These are phyloP conservation scores for Trametes coccinea DNA, from an alignment of 768 basidiomycete species.

Conservation along the genomic window DNA sequence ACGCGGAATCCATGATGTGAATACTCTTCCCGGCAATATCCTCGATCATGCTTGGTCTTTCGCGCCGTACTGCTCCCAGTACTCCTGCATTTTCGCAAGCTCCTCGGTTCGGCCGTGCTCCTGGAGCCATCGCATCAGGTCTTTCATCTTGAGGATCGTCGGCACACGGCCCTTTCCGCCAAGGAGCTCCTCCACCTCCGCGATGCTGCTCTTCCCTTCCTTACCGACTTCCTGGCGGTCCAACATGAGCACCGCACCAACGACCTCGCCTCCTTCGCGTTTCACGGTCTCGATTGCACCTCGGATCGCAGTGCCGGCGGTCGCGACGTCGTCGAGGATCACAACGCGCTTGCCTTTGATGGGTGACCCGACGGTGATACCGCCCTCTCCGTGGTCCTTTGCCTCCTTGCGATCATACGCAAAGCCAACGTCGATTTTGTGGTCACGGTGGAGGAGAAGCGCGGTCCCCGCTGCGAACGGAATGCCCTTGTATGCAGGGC, in stretches of 20 bases:
- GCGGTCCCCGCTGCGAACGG: conserved; percentile 86
- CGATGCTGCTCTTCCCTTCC: conserved; percentile 72
- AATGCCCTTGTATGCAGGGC: conserved; percentile 98
- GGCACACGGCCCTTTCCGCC: conserved; percentile 70
- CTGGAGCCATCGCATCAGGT: conserved; percentile 83
- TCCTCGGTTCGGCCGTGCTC: conserved; percentile 64
- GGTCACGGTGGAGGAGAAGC: conserved; percentile 66
- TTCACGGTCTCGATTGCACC: conserved; percentile 76
- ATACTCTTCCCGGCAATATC: background rate
- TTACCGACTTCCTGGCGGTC: conserved; percentile 86
- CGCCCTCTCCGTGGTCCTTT: conserved; percentile 97
- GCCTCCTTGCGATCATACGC: conserved; percentile 94
- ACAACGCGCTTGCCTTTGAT: conserved; percentile 82
- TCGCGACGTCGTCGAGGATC: conserved; percentile 96
- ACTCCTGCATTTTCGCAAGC: conserved; percentile 70
- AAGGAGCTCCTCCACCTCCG: conserved; percentile 76
- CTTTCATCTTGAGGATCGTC: conserved; percentile 81
- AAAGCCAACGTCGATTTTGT: conserved; percentile 71
- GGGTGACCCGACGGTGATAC: conserved; percentile 82
- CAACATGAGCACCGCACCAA: conserved; percentile 85
- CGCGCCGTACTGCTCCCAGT: conserved; percentile 72
- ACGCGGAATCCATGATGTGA: no score
- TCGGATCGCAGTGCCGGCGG: conserved; percentile 85
- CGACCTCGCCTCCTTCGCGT: conserved; percentile 72
- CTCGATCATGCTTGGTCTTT: conserved; percentile 34